Evolutionary conservation across 352 stramenopile genomes (phyloP), one percentile per base, ranked within the genome.

Genomic region (Saprolegnia diclina): DNA sequence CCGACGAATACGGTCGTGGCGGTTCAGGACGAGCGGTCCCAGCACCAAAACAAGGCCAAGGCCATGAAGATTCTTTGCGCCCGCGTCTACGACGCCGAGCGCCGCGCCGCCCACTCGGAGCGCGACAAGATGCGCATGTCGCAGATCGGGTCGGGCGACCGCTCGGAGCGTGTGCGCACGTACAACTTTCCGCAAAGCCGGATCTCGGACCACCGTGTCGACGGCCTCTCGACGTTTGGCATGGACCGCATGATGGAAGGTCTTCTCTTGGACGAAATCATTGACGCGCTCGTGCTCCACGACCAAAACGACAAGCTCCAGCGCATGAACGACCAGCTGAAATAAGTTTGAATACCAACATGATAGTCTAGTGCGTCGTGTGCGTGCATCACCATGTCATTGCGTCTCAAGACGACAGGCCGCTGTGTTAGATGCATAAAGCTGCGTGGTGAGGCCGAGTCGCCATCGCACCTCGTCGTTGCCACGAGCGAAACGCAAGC

Each of bases 111-210:
- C 40, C 80, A 89, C 70, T 68, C 77, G 35, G 79, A 87, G 71
- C 79, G 78, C 35, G 76, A 90, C 55, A 78, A 55, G 11, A 76
- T 94, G 76, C 81, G 89, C 22, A 81, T 77, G 44, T 88, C 80
- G 24, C 92, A 98, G 75, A 92, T 99, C 52, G 95, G 95, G 38
- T 99, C 94, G 0, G 97, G 96, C 38, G 94, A 98, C 32, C 81
- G 97, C 44, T 97, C 83, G 1, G 97, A 99, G 79, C 98, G 98
- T 57, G 97, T 99, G 50, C 85, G 97, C 63, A 99, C 97, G 26
- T 99, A 99, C 87, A 99, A 99, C 79, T 99, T 96, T 71, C 87
- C 90, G 4, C 95, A 98, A 73, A 96, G 96, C 79, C 89, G 96
- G 55, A 88, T 98, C 59, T 97, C 91, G 52, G 96, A 99, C 77